phyloP scores from a whole-genome alignment of 176 grass and related monocot genomes.

The Chloris gayana region DNA sequence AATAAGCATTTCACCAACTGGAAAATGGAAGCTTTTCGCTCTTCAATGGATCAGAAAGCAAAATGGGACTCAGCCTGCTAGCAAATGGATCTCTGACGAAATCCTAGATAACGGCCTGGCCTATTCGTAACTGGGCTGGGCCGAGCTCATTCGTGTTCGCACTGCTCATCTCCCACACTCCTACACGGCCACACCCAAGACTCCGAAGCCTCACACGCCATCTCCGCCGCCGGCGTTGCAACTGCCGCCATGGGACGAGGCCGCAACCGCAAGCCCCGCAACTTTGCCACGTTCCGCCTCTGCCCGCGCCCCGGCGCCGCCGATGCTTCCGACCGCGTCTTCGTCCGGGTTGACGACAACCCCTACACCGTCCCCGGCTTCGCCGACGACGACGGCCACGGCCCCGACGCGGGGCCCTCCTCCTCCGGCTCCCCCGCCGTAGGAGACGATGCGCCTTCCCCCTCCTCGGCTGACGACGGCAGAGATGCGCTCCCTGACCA shows the following conservation, averaged over 20 bases:
- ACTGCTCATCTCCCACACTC: not conserved
- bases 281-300: slow-evolving; percentile 83
- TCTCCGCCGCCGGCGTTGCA: not conserved
- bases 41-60: not conserved
- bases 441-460: slow-evolving; percentile 25
- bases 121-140: not conserved
- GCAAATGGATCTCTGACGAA: not conserved
- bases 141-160: not conserved
- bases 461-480: slow-evolving; percentile 3
- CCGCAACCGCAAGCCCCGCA: slow-evolving; percentile 56
- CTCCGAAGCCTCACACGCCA: not conserved
- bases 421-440: slow-evolving; percentile 16
- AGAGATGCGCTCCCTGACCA: slow-evolving; percentile 27
- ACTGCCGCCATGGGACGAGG: slow-evolving; percentile 46
- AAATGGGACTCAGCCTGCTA: not conserved
- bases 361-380: slow-evolving; percentile 60
- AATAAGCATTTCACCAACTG: too few species aligned
- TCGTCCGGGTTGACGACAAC: slow-evolving; percentile 83
- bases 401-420: not conserved
- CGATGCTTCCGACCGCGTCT: slow-evolving; percentile 64
- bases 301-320: slow-evolving; percentile 68
- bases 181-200: too few species aligned
- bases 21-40: too few species aligned
- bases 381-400: slow-evolving; percentile 38
- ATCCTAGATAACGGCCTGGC: not conserved